A percentile compares a stretch with the other conserved stretches of the same genome.
These are phyloP conservation scores for Paxillus rubicundulus DNA, from an alignment of 768 basidiomycete genomes.

Conservation along the genomic window DNA sequence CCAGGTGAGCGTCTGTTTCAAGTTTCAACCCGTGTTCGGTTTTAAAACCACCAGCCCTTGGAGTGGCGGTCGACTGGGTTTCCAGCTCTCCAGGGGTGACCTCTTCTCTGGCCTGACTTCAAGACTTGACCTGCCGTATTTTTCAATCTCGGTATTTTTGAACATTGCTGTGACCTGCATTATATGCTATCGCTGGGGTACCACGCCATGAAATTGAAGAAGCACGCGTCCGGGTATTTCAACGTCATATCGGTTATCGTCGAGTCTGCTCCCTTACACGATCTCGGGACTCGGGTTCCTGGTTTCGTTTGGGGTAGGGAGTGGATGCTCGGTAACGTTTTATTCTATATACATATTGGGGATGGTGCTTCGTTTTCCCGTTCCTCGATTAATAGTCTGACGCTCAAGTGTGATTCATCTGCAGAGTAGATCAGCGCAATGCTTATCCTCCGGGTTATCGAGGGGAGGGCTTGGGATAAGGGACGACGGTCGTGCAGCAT, in stretches of 20 bases:
- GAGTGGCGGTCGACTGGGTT: conserved; percentile 11
- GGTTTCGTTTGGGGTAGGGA: conserved; percentile 18
- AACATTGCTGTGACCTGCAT: conserved; percentile 20
- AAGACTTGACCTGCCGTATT: conserved; percentile 18
- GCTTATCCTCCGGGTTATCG: conserved; percentile 23
- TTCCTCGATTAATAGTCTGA: background rate
- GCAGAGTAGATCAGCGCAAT: conserved; percentile 27
- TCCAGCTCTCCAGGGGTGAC: conserved; percentile 17
- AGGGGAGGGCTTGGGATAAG: conserved; percentile 16
- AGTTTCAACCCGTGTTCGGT: no score
- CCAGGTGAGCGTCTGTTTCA: conserved; percentile 18
- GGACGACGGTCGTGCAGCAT: conserved; percentile 7
- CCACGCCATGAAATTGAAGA: conserved; percentile 10
- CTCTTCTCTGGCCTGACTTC: conserved; percentile 7
- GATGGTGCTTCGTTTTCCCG: conserved; percentile 14
- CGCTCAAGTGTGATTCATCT: background rate
- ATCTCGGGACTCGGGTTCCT: conserved; percentile 24
- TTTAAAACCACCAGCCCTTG: conserved; percentile 11
- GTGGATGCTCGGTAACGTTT: conserved; percentile 12
- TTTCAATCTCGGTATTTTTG: conserved; percentile 16
- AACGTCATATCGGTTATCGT: conserved; percentile 13
- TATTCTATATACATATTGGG: conserved; percentile 20
- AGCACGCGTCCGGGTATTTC: conserved; percentile 19
- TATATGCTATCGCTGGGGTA: conserved; percentile 18
- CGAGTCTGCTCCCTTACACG: conserved; percentile 27